These are phyloP conservation scores for Prototheca wickerhamii DNA, from an alignment of 163 green algal species.

Conservation along the genomic window DNA sequence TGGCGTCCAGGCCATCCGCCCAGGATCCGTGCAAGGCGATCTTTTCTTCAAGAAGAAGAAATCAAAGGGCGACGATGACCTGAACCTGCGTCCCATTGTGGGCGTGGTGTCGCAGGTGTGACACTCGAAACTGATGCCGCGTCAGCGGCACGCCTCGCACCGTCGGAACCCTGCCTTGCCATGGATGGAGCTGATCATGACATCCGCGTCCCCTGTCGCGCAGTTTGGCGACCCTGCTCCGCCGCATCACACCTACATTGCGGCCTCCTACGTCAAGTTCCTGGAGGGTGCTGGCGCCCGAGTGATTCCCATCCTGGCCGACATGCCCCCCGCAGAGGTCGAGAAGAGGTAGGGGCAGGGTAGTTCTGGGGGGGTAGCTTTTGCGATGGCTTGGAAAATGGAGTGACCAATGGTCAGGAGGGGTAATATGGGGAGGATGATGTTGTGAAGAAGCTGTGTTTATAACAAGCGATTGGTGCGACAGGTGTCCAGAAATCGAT, in stretches of 20 bases:
- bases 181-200: neutral
- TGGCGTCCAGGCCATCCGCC: neutral
- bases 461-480: no score
- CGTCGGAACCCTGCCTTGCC: no score
- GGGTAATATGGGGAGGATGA: no score
- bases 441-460: no score
- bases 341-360: slow-evolving; percentile 3
- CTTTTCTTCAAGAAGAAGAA: neutral
- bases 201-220: neutral
- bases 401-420: no score
- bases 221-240: slow-evolving; percentile 56
- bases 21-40: neutral
- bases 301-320: slow-evolving; percentile 67
- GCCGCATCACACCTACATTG: slow-evolving; percentile 61
- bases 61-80: neutral
- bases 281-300: slow-evolving; percentile 64
- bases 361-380: neutral
- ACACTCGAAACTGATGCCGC: no score
- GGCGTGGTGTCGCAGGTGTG: slow-evolving; percentile 67
- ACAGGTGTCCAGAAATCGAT: no score
- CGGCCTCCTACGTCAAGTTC: slow-evolving; percentile 73
- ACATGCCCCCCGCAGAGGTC: slow-evolving; percentile 55
- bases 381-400: neutral
- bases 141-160: no score
- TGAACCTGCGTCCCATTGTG: slow-evolving; percentile 68